Evolutionary conservation across 2,329 filamentous ascomycete species (phyloP), one percentile per base, ranked within the genome.

Genomic region (Cercospora zeae-maydis): DNA sequence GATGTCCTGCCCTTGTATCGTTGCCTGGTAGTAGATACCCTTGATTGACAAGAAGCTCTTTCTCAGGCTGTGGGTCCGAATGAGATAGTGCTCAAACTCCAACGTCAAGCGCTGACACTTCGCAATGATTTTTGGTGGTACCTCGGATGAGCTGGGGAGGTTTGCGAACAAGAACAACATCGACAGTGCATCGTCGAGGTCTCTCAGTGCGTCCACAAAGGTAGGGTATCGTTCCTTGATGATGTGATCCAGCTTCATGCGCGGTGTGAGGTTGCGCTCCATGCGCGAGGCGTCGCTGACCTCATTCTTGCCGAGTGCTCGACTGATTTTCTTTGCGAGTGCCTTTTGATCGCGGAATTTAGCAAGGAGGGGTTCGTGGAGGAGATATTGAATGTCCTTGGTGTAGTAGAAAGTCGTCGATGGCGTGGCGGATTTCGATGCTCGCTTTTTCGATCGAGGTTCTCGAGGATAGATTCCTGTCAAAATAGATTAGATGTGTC

Each of bases 41-140:
- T 99, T 99, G 80, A 99, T 98, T 1, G 92, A 96, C 68, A 99
- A 81, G 81, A 99, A 99, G 0, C 93, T 96, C 81, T 97, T 98
- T 74, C 91, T 90, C 71, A 99, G 81, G 72, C 91, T 92, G 79
- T 96, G 87, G 45, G 93, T 96, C 52, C 88, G 86, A 75, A 99
- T 99, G 66, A 99, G 84, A 78, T 96, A 99, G 82, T 98, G 95
- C 80, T 98, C 90, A 78, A 99, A 99, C 80, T 99, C 95, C 77
- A 93, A 88, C 72, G 89, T 93, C 59, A 99, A 81, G 60, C 92
- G 88, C 81, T 98, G 93, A 82, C 95, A 99, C 68, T 92, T 89
- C 58, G 92, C 90, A 76, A 99, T 93, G 78, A 96, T 96, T 84
- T 96, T 97, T 64, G 92, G 88, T 52, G 95, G 93, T 14, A 99